Evolutionary conservation across 768 basidiomycete genomes (phyloP).

Genomic region (Boletus insuetus): DNA sequence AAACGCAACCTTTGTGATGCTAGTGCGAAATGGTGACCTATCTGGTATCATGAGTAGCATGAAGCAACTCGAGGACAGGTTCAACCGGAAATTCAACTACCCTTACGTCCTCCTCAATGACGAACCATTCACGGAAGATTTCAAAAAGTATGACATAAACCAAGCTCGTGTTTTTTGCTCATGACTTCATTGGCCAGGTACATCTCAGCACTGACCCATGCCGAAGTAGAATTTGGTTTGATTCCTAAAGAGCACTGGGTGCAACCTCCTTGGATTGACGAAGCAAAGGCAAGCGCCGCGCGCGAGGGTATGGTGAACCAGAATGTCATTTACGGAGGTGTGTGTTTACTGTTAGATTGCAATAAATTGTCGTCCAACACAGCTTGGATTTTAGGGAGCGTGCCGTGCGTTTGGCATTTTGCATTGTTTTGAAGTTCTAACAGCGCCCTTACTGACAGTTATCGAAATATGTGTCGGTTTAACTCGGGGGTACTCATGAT

Average conservation of each 20-base stretch:
- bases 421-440: slow-evolving; percentile 5
- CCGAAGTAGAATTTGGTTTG: slow-evolving; percentile 50
- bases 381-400: slow-evolving; percentile 49
- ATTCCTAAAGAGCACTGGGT: slow-evolving; percentile 72
- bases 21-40: slow-evolving; percentile 68
- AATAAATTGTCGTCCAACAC: slow-evolving; percentile 6
- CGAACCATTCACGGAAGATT: slow-evolving; percentile 69
- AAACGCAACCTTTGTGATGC: slow-evolving; percentile 80
- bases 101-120: slow-evolving; percentile 93
- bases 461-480: slow-evolving; percentile 95
- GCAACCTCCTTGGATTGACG: slow-evolving; percentile 79
- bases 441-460: slow-evolving; percentile 39
- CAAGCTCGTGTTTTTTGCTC: background rate
- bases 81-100: slow-evolving; percentile 77
- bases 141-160: slow-evolving; percentile 52
- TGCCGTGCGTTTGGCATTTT: slow-evolving; percentile 50
- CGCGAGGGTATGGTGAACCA: slow-evolving; percentile 63
- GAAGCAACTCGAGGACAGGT: slow-evolving; percentile 79
- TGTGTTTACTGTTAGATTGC: background rate
- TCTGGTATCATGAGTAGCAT: slow-evolving; percentile 61
- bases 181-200: slow-evolving; percentile 24
- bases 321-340: slow-evolving; percentile 67
- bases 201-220: slow-evolving; percentile 29
- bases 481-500: slow-evolving; percentile 69
- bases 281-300: slow-evolving; percentile 53